These are phyloP conservation scores for Triticum timopheevii DNA, from an alignment of 176 grass and related monocot species.

Conservation along the genomic window DNA sequence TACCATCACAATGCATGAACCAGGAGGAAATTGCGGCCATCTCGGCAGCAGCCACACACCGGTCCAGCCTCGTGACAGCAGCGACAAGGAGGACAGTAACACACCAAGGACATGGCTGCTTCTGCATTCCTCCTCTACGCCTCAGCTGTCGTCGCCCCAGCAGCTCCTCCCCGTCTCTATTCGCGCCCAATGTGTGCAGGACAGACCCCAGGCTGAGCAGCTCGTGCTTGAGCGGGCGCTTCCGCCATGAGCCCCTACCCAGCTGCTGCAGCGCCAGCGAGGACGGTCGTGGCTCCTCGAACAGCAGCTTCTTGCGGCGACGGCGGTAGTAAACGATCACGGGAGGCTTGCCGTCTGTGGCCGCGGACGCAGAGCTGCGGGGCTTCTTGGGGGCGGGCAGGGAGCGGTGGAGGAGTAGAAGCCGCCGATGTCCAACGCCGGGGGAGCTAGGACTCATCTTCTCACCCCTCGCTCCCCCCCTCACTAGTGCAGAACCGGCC, in stretches of 20 bases:
- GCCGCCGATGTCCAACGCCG: constrained; percentile 19
- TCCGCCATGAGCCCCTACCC: constrained; percentile 30
- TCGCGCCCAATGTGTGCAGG: constrained; percentile 25
- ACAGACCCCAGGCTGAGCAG: constrained; percentile 38
- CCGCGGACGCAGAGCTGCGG: neutral
- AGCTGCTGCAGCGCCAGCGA: neutral
- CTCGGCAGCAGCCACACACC: too few species aligned
- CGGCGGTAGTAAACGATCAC: constrained; percentile 45
- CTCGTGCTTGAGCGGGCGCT: constrained; percentile 41
- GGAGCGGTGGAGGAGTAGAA: constrained; percentile 70
- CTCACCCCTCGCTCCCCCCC: too few species aligned
- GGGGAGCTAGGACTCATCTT: too few species aligned
- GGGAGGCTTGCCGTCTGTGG: neutral
- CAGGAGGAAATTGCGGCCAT: too few species aligned
- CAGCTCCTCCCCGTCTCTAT: neutral
- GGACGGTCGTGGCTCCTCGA: neutral
- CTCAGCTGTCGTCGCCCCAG: neutral
- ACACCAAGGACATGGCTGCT: too few species aligned
- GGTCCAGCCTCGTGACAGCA: too few species aligned
- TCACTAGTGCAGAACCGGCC: too few species aligned
- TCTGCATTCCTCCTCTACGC: constrained; percentile 23
- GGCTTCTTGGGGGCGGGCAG: constrained; percentile 45
- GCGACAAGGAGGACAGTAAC: too few species aligned
- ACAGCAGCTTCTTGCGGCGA: constrained; percentile 32
- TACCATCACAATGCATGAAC: too few species aligned